Evolutionary conservation across 352 stramenopile genomes (phyloP), one percentile per base, ranked within the genome.

Genomic region (Pythium rhizo-oryzae): DNA sequence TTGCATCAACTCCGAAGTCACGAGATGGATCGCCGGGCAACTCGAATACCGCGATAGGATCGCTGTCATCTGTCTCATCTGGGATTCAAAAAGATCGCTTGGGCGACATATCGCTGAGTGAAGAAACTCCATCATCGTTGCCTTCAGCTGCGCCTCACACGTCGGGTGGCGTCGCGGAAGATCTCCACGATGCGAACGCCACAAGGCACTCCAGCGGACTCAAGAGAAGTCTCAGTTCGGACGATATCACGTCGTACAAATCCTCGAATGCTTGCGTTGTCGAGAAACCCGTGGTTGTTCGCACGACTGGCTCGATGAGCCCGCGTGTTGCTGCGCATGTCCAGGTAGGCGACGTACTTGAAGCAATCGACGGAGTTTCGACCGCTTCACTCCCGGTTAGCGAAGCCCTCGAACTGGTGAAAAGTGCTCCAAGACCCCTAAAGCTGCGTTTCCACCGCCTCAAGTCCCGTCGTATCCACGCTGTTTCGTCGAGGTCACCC

Each of bases 331-430:
- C 59, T 23, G 54, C 43, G 0, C 50, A 58, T 5, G 33, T 92
- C 6, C 74, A 80, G 64, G 71, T 85, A 47, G 87, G 85, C 1
- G 87, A 96, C 58, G 74, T 91, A 9, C 67, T 95, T 8, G 82
- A 90, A 69, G 78, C 87, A n/a, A 74, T 94, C 28, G 84, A 93
- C 49, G 87, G 85, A 49, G 85, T 94, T 19, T 76, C 84, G 12
- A 92, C 70, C 84, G 84, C 78, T 1, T 90, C 85, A 8, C 81
- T 95, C 55, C 77, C 64, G 16, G 91, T 89, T 44, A 69, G 79
- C 18, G 71, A 90, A 62, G 70, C 84, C 9, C 56, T 92, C 37
- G 67, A 78, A 23, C 66, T 93, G 9, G 50, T 93, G 12, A 73
- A 87, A 24, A 80, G 72, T 39, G 73, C 81, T 12, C 83, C 87